phyloP scores from a whole-genome alignment of 805 yeast species.

The Ogataea salicorniae region DNA sequence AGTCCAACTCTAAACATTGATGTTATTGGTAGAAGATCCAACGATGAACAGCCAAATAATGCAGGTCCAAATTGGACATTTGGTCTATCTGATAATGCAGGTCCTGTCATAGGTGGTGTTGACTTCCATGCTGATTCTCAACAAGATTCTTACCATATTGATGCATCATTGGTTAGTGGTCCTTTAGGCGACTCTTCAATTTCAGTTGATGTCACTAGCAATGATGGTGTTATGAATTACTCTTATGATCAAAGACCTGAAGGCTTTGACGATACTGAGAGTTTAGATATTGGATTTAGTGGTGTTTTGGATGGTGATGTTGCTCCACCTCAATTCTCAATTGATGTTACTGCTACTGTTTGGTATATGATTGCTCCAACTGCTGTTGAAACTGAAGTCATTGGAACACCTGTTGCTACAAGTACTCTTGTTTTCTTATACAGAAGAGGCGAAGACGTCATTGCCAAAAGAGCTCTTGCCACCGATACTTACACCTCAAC shows the following conservation, averaged over 20 bases:
- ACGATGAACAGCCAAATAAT: background rate
- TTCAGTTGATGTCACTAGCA: background rate
- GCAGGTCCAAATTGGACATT: background rate
- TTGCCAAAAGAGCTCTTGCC: background rate
- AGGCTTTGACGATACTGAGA: background rate
- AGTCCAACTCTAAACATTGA: background rate
- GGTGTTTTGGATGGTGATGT: background rate
- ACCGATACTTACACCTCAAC: background rate
- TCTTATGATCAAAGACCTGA: background rate
- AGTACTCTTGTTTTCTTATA: too few relatives aligned
- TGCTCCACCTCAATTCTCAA: background rate
- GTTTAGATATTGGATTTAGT: background rate
- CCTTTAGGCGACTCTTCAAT: background rate
- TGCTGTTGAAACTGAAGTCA: background rate
- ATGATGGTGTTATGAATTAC: background rate
- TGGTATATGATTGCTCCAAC: background rate
- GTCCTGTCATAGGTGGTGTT: background rate
- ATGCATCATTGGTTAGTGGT: background rate
- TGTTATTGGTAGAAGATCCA: background rate
- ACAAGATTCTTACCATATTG: background rate
- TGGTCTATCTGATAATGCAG: background rate
- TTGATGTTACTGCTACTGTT: background rate
- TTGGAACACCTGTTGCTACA: too few relatives aligned
- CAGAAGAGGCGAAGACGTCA: background rate
- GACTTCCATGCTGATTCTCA: background rate